Evolutionary conservation across 1,284 basidiomycete species (phyloP), one percentile per base, ranked within the genome.

Genomic region (Porogramme epimiltina): DNA sequence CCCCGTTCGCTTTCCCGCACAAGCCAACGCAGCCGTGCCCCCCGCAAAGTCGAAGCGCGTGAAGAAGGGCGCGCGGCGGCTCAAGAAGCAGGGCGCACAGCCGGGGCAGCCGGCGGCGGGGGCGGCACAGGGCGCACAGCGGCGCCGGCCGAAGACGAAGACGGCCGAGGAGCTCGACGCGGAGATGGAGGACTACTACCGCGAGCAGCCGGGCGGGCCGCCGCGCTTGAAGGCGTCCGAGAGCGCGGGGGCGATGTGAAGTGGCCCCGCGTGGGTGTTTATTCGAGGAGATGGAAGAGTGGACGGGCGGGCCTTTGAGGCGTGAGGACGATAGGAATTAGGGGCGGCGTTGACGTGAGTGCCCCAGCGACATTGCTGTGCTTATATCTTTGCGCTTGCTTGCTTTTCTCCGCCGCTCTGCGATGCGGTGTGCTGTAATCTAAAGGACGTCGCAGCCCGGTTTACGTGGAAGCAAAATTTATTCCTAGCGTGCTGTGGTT

Each of bases 111-210:
- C 34, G 37, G 38, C 33, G 20, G 39, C 22, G n/a, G 8, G 23
- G 5, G n/a, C n/a, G n/a, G n/a, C n/a, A n/a, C n/a, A n/a, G n/a
- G n/a, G n/a, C n/a, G n/a, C n/a, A n/a, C n/a, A n/a, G n/a, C 47
- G 31, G 40, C 40, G 42, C 15, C 39, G 47, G 8, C 38, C 18
- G 46, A 55, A 61, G 46, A 56, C 61, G 47, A 55, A 64, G 40
- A 73, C 78, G 1, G 65, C 66, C 22, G 78, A 74, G 26, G 75
- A 87, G 55, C 72, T 89, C 25, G 86, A 89, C 65, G 73, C 76
- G 65, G 86, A 89, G 66, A 88, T 89, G 82, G 86, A 89, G 49
- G 82, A 86, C 44, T 89, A 86, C 44, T 89, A 88, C 59, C 74
- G 77, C 28, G 79, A 81, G 42, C 47, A 51, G 8, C 9, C 5